Conservation (phyloP, 805 yeast species). For the Candida insectalens region DNA sequence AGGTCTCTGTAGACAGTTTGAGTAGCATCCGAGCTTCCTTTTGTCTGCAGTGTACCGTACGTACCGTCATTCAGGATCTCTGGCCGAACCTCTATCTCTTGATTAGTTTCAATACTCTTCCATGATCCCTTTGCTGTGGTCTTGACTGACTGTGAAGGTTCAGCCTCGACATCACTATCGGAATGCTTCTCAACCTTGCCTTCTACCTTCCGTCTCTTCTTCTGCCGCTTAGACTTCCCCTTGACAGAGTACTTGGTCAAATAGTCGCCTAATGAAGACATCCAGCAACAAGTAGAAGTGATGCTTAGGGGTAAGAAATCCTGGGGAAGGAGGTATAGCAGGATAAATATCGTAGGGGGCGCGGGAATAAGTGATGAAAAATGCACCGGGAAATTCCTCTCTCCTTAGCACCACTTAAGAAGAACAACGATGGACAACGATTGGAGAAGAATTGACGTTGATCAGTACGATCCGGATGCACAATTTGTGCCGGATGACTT, state of each 20-base stretch:
- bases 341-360: no score
- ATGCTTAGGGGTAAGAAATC: not conserved
- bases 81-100: conserved; percentile 10
- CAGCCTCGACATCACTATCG: not conserved
- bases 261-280: conserved; percentile 8
- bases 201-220: conserved; percentile 1
- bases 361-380: no score
- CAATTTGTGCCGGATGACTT: conserved; percentile 23
- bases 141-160: no score
- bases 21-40: conserved; percentile 20
- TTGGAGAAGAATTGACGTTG: conserved; percentile 94
- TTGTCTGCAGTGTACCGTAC: conserved; percentile 36
- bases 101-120: conserved; percentile 12
- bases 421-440: conserved; percentile 37
- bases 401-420: not conserved
- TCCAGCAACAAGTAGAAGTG: not conserved
- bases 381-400: no score
- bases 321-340: no score
- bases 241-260: conserved; percentile 5
- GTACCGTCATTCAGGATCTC: conserved; percentile 14
- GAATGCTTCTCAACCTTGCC: not conserved
- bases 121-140: conserved; percentile 12
- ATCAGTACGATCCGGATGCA: conserved; percentile 78
- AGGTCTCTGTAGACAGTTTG: conserved; percentile 52
- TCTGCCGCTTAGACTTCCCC: conserved; percentile 3